Evolutionary conservation across 352 stramenopile species (phyloP), one percentile per base, ranked within the genome.

Genomic region (Pythium myriotylum): DNA sequence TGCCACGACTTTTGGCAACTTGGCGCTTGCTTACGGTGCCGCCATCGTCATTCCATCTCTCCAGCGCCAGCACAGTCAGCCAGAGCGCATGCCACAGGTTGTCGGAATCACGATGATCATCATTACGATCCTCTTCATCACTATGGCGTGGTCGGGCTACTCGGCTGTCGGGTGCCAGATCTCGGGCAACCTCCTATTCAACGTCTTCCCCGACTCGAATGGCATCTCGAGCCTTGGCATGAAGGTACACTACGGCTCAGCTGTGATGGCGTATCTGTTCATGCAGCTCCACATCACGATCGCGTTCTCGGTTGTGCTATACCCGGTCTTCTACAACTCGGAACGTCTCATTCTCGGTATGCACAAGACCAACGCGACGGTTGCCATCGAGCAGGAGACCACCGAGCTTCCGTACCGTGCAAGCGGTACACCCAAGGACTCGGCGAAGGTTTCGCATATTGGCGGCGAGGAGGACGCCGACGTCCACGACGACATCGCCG

Each of bases 151-250:
- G 23, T 61, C 68, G 26, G 69, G 73, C 20, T 88, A 85, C 68
- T 84, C 75, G 39, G 71, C 71, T 2, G 67, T 86, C 4, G 81
- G 81, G 7, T 88, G 81, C 63, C 81, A 88, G 65, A 88, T 90
- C 53, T 74, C 72, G 13, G 74, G 78, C 32, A 90, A 90, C 67
- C 47, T 91, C 54, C 67, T 89, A 5, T 91, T 87, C 62, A 77
- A 73, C 20, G 79, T 86, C 50, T 82, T 73, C 62, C 69, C 70
- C 1, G 46, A 79, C 39, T 58, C 72, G 0, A 22, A 45, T 27
- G 66, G 70, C 1, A 60, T 88, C 10, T 67, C 71, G 0, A 65
- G 63, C 22, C 66, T 88, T 9, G 81, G 81, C 22, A 86, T 90
- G 67, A 61, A 53, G 1, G 41, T 73, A 0, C 55, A 79, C 65